Percentiles rank a stretch among this genome's conserved stretches.
Evolutionary conservation across 164 flowering plant species (phyloP).

Genomic region (Magnolia sinica): DNA sequence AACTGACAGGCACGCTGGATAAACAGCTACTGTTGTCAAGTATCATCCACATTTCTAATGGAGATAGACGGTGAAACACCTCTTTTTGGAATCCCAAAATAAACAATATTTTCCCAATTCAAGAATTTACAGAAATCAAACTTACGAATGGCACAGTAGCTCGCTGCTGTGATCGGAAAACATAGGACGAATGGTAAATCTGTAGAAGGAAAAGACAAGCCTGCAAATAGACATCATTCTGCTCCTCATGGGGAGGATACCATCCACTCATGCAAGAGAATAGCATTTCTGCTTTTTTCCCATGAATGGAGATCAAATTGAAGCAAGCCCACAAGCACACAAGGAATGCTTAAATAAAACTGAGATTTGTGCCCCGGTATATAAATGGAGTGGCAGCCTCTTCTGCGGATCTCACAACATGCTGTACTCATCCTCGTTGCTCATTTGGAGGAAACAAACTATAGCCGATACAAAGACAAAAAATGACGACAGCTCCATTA

Average conservation of each 20-base stretch:
- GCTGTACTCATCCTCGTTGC: slow-evolving; percentile 45
- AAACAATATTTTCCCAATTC: too few relatives aligned
- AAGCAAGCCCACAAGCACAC: neutral
- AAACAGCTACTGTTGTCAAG: too few relatives aligned
- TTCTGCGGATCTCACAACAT: slow-evolving; percentile 32
- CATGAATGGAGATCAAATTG: neutral
- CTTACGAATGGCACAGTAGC: neutral
- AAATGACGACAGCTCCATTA: slow-evolving; percentile 82
- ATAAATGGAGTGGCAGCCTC: neutral
- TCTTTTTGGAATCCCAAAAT: too few relatives aligned
- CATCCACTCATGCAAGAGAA: neutral
- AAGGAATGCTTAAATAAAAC: neutral
- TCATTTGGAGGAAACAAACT: slow-evolving; percentile 46
- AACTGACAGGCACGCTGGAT: too few relatives aligned
- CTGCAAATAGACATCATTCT: neutral
- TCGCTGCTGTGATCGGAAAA: neutral
- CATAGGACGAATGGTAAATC: neutral
- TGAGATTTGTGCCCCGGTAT: neutral
- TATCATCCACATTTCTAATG: too few relatives aligned
- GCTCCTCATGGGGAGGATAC: neutral
- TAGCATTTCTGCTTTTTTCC: neutral
- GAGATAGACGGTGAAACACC: too few relatives aligned
- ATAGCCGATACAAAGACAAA: slow-evolving; percentile 56
- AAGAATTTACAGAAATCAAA: neutral
- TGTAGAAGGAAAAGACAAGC: neutral